Conservation (phyloP, 108 stramenopile species). For the Cyclotella kingstonii region DNA sequence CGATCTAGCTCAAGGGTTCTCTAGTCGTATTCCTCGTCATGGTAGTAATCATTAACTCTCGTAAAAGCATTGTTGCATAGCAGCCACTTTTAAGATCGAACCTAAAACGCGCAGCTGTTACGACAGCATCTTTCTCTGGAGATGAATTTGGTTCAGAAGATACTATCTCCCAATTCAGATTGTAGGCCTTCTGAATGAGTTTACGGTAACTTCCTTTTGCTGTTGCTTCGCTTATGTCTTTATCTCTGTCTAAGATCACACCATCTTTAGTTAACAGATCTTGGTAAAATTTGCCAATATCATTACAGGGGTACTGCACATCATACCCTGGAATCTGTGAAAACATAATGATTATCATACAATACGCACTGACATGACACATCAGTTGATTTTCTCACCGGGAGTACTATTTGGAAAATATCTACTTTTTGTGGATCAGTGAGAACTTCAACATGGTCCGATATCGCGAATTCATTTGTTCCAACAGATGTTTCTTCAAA, state of each 20-base stretch:
- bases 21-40: conserved; percentile 35
- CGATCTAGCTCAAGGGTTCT: no score
- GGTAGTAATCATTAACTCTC: conserved; percentile 82
- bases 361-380: not conserved
- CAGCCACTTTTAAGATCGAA: conserved; percentile 78
- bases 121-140: conserved; percentile 19
- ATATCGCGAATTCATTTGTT: conserved; percentile 11
- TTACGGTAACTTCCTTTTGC: conserved; percentile 78
- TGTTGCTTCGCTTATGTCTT: conserved; percentile 52
- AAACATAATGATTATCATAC: no score
- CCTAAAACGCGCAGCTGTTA: conserved; percentile 28
- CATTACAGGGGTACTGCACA: conserved; percentile 64
- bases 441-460: conserved; percentile 14
- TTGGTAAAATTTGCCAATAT: conserved; percentile 58
- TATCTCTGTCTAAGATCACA: conserved; percentile 52
- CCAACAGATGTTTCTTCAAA: conserved; percentile 15
- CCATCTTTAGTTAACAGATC: conserved; percentile 51
- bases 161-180: conserved; percentile 37
- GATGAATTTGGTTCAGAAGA: conserved; percentile 2
- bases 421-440: conserved; percentile 26
- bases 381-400: conserved; percentile 18
- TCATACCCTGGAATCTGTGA: conserved; percentile 60
- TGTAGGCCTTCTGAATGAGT: conserved; percentile 45
- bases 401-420: conserved; percentile 65
- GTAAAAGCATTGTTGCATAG: conserved; percentile 80